These are phyloP conservation scores for Brasenia schreberi DNA, from an alignment of 164 flowering plant genomes.

Conservation along the genomic window DNA sequence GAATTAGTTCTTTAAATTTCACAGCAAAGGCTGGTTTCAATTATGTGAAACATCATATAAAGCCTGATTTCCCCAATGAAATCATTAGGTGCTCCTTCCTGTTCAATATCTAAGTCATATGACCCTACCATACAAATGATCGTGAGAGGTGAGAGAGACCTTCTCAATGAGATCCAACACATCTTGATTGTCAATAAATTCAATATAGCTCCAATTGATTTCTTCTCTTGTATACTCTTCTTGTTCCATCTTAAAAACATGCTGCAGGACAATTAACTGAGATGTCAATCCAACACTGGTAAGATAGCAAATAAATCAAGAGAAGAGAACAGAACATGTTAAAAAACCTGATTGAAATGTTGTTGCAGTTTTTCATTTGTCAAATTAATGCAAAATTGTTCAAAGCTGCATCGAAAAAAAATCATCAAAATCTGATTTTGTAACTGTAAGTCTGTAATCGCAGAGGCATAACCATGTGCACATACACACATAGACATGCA, in stretches of 20 bases:
- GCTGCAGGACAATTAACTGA: conserved; percentile 32
- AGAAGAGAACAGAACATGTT: background rate
- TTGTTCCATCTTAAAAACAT: conserved; percentile 99
- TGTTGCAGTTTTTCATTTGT: conserved; percentile 99
- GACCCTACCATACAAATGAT: background rate
- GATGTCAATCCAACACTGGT: background rate
- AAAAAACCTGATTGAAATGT: conserved; percentile 97
- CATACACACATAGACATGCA: too few relatives aligned
- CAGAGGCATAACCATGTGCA: too few relatives aligned
- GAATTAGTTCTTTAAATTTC: too few relatives aligned
- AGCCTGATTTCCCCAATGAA: too few relatives aligned
- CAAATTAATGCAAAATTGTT: conserved; percentile 98
- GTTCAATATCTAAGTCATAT: too few relatives aligned
- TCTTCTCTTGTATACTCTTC: conserved; percentile 97
- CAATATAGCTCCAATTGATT: conserved; percentile 98
- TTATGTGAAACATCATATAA: too few relatives aligned
- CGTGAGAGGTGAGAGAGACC: conserved; percentile 25
- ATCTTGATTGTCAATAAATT: conserved; percentile 94
- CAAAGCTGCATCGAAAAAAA: conserved; percentile 53
- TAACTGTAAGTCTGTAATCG: too few relatives aligned
- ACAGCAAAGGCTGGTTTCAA: too few relatives aligned
- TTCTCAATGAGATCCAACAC: conserved; percentile 93
- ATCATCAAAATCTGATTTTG: background rate
- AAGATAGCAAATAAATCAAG: conserved; percentile 1
- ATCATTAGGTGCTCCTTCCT: too few relatives aligned